Evolutionary conservation across 306 rosid genomes (phyloP).

Genomic region (Sphenostylis stenocarpa): DNA sequence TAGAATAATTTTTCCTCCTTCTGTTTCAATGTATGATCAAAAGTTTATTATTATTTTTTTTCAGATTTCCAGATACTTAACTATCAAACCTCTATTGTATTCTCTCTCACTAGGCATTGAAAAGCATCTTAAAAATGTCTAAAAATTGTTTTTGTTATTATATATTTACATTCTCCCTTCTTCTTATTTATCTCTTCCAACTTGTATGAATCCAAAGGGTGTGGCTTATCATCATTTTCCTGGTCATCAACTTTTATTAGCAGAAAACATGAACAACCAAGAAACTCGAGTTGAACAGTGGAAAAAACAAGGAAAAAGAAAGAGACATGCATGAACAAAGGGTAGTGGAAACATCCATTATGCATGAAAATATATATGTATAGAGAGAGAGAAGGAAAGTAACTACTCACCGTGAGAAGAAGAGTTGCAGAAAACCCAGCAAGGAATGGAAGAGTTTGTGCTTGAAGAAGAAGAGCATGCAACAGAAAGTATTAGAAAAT

Average conservation of each 20-base stretch:
- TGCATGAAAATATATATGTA: no score
- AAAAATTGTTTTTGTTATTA: not conserved
- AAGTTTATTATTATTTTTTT: no score
- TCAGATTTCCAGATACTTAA: not conserved
- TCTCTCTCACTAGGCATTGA: no score
- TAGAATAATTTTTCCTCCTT: not conserved
- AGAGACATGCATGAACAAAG: not conserved
- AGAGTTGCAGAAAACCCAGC: not conserved
- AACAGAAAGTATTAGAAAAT: not conserved
- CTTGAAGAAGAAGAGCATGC: not conserved
- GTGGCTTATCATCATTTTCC: not conserved
- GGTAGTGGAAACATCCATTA: not conserved
- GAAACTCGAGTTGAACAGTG: not conserved
- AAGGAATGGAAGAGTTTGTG: not conserved
- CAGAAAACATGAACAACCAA: not conserved
- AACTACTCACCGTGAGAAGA: slow-evolving; percentile 15
- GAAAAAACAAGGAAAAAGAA: not conserved
- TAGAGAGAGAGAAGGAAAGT: no score
- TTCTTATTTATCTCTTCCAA: not conserved
- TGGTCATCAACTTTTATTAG: not conserved
- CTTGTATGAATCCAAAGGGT: not conserved
- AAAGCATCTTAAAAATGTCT: not conserved
- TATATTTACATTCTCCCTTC: not conserved
- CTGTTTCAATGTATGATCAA: not conserved
- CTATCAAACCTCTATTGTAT: no score